Percentiles rank a stretch among this genome's conserved stretches.
Evolutionary conservation across 139 green algal species (phyloP).

Genomic region (Chlamydomonas schloesseri): DNA sequence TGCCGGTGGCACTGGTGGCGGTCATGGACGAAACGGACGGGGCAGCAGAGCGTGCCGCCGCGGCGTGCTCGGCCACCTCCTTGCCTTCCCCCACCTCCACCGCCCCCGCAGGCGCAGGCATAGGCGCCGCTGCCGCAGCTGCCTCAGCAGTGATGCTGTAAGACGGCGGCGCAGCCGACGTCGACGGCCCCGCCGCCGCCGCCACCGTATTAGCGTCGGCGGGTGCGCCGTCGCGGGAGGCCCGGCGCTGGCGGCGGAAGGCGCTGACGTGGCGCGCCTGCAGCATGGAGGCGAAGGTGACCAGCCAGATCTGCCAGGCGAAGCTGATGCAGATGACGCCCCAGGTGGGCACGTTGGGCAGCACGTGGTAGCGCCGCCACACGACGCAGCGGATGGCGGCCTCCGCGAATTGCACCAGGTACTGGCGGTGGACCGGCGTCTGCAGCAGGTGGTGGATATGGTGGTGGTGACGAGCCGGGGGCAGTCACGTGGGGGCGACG

Average conservation of each 20-base stretch:
- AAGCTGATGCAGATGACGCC: constrained; percentile 12
- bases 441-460: too few relatives aligned
- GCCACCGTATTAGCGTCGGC: neutral
- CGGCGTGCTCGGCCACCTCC: too few relatives aligned
- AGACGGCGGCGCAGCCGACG: too few relatives aligned
- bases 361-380: constrained; percentile 29
- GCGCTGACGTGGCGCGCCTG: constrained; percentile 11
- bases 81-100: too few relatives aligned
- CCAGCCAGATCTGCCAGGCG: constrained; percentile 16
- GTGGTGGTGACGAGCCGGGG: too few relatives aligned
- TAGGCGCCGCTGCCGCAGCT: too few relatives aligned
- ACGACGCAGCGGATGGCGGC: constrained; percentile 1
- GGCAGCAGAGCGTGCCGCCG: too few relatives aligned
- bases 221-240: neutral
- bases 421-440: constrained; percentile 16
- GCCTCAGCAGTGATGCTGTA: too few relatives aligned
- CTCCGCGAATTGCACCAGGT: neutral
- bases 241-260: neutral
- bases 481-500: too few relatives aligned
- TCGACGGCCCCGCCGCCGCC: too few relatives aligned
- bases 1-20: too few relatives aligned
- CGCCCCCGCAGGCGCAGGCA: neutral
- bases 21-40: too few relatives aligned
- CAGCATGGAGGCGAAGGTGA: constrained; percentile 15
- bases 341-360: neutral